Percentiles rank a stretch among this genome's conserved stretches.
These are phyloP conservation scores for Turnera subulata DNA, from an alignment of 345 rosid species.

Conservation along the genomic window DNA sequence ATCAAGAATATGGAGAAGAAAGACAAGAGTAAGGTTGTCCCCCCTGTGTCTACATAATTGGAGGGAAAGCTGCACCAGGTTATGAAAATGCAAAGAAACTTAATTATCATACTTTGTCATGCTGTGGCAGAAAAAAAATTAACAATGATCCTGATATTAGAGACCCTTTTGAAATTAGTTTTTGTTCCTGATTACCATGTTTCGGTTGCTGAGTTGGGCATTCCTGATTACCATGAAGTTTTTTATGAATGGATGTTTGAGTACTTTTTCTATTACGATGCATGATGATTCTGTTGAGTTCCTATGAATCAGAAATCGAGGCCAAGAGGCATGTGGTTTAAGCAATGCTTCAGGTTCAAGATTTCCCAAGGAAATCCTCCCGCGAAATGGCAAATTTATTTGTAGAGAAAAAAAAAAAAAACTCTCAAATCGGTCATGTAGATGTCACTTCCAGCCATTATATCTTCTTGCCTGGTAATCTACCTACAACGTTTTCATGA, in stretches of 20 bases:
- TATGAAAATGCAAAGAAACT: constrained; percentile 44
- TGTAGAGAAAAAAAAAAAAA: too few relatives aligned
- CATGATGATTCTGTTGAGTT: too few relatives aligned
- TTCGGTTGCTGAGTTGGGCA: constrained; percentile 48
- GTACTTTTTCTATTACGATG: too few relatives aligned
- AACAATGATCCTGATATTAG: constrained; percentile 42
- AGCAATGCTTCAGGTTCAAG: too few relatives aligned
- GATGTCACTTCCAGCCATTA: too few relatives aligned
- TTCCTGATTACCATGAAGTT: constrained; percentile 48
- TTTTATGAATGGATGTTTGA: constrained; percentile 49
- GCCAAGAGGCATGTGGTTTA: too few relatives aligned
- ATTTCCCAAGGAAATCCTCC: too few relatives aligned
- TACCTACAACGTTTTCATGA: too few relatives aligned
- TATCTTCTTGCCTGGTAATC: too few relatives aligned
- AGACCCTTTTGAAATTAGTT: constrained; percentile 44
- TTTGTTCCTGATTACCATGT: constrained; percentile 49
- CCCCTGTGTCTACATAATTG: constrained; percentile 47
- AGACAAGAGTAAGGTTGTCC: constrained; percentile 40
- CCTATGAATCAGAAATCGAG: too few relatives aligned
- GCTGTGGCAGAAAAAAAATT: constrained; percentile 40
- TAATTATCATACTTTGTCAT: constrained; percentile 44
- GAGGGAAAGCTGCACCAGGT: constrained; percentile 56
- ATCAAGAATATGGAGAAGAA: constrained; percentile 45
- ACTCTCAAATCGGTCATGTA: too few relatives aligned
- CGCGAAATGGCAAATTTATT: too few relatives aligned